Evolutionary conservation across 768 basidiomycete genomes (phyloP).

Genomic region (Russula griseocarnosa): DNA sequence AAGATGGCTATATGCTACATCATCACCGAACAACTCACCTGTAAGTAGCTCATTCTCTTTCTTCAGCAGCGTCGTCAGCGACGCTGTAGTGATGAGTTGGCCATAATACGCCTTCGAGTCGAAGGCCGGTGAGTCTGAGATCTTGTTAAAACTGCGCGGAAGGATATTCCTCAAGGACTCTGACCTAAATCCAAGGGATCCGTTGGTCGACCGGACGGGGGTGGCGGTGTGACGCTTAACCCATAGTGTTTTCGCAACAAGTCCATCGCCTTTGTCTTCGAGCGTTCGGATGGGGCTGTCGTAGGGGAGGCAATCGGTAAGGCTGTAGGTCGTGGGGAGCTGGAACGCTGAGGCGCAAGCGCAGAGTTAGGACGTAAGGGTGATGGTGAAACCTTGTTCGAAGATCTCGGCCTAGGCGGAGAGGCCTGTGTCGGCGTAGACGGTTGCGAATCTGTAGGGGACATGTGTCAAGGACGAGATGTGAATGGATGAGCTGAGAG

Average conservation of each 20-base stretch:
- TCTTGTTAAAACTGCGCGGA: conserved; percentile 11
- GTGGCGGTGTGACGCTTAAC: conserved; percentile 68
- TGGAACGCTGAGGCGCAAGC: conserved; percentile 11
- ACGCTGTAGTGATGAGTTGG: conserved; percentile 77
- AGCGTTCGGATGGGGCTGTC: conserved; percentile 23
- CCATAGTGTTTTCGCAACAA: conserved; percentile 85
- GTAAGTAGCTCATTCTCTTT: conserved; percentile 77
- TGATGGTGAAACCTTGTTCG: conserved; percentile 19
- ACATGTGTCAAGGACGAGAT: conserved; percentile 8
- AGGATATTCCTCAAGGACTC: conserved; percentile 26
- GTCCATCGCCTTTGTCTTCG: conserved; percentile 57
- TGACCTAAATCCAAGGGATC: conserved; percentile 83
- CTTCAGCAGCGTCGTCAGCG: conserved; percentile 67
- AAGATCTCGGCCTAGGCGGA: conserved; percentile 21
- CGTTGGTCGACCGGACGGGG: conserved; percentile 49
- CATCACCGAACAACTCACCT: conserved; percentile 41
- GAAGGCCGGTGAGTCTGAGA: conserved; percentile 71
- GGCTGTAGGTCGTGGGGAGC: neutral
- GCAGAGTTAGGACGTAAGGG: conserved; percentile 24
- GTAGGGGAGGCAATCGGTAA: conserved; percentile 10
- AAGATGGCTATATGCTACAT: neutral
- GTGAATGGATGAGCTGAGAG: neutral
- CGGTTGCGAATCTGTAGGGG: conserved; percentile 10
- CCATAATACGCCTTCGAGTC: conserved; percentile 84
- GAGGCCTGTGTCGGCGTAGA: conserved; percentile 12